Percentiles rank a stretch among this genome's conserved stretches.
Conservation (phyloP, 2,329 filamentous ascomycete species). For the Trichoderma hamatum region DNA sequence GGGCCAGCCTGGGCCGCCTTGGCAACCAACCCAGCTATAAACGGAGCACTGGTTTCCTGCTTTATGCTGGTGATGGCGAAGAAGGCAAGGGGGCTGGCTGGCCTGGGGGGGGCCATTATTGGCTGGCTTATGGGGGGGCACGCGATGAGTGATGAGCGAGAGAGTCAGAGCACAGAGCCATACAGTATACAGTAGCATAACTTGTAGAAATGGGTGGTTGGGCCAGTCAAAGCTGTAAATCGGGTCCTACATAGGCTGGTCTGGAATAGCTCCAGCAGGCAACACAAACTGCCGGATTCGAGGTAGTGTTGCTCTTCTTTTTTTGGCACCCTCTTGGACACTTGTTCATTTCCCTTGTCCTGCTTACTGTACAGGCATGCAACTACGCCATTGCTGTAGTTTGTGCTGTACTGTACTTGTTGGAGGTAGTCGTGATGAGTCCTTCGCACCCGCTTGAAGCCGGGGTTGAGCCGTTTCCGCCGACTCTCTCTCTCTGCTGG, state of each 20-base stretch:
- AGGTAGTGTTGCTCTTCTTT: neutral
- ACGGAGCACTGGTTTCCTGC: neutral
- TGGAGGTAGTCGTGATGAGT: neutral
- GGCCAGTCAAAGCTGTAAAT: neutral
- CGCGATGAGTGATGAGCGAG: neutral
- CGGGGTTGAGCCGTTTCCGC: constrained; percentile 22
- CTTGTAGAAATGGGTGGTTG: neutral
- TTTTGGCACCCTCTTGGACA: neutral
- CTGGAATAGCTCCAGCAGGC: no score
- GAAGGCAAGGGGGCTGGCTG: neutral
- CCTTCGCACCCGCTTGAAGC: neutral
- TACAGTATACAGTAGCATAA: no score
- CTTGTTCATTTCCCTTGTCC: neutral
- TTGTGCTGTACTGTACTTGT: no score
- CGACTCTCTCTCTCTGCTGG: neutral
- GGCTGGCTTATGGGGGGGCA: neutral
- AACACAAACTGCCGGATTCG: neutral
- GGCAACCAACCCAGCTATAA: neutral
- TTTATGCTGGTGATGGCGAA: neutral
- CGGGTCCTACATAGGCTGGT: no score
- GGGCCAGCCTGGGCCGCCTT: neutral
- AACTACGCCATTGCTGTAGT: neutral
- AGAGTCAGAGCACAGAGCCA: neutral
- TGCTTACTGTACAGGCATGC: neutral
- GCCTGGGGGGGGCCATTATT: neutral